Percentiles rank a stretch among this genome's conserved stretches.
These are phyloP conservation scores for Fusarium aywerte DNA, from an alignment of 2,329 filamentous ascomycete genomes.

Conservation along the genomic window DNA sequence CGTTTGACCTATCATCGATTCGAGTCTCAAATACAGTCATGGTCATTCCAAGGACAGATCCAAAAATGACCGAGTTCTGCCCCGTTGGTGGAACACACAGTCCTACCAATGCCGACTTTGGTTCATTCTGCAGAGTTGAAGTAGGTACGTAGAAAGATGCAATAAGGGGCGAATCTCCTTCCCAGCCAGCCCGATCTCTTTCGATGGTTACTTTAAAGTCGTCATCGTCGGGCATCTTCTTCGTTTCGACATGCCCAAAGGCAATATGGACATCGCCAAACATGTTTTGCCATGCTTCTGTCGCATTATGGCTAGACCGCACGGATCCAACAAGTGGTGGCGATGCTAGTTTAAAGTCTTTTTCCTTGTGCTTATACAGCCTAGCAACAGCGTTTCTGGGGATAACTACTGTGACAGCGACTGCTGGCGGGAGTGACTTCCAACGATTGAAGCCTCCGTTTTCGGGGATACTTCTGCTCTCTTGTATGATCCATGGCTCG, in stretches of 20 bases:
- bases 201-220: constrained; percentile 49
- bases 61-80: constrained; percentile 43
- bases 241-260: constrained; percentile 53
- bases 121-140: constrained; percentile 49
- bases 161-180: constrained; percentile 53
- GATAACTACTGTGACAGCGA: constrained; percentile 53
- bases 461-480: constrained; percentile 33
- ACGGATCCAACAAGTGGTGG: constrained; percentile 49
- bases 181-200: constrained; percentile 52
- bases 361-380: constrained; percentile 41
- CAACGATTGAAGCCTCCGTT: constrained; percentile 51
- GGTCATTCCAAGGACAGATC: constrained; percentile 39
- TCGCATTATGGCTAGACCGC: constrained; percentile 37
- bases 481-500: constrained; percentile 46
- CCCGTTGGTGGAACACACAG: constrained; percentile 47
- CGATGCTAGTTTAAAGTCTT: constrained; percentile 30
- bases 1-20: constrained; percentile 44
- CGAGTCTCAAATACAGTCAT: constrained; percentile 50
- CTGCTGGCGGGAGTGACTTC: constrained; percentile 51
- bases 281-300: constrained; percentile 49
- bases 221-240: constrained; percentile 44
- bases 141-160: constrained; percentile 56
- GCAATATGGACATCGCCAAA: constrained; percentile 56
- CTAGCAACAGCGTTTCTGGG: constrained; percentile 46
- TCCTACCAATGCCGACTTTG: constrained; percentile 47